Conservation (phyloP, 2,329 filamentous ascomycete species). For the Rhinocladiella similis region DNA sequence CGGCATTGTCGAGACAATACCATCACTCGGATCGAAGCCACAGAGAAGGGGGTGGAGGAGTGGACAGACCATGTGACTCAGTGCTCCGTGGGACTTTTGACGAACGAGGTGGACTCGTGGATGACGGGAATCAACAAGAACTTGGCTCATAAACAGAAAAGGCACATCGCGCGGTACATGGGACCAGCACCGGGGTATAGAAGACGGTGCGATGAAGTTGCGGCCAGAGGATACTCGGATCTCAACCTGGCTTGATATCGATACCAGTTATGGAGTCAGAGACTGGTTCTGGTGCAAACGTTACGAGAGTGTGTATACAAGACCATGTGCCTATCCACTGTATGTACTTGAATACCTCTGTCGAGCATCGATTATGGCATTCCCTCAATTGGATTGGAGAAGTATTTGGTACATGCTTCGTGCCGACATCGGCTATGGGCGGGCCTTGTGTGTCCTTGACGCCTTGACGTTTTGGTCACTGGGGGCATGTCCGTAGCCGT, state of each 20-base stretch:
- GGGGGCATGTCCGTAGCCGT: no score
- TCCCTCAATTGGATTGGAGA: no score
- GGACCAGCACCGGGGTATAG: conserved; percentile 4
- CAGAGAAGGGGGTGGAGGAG: conserved; percentile 39
- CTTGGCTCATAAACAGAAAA: conserved; percentile 46
- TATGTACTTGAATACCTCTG: no score
- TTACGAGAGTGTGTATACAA: no score
- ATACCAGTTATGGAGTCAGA: background rate
- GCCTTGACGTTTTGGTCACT: no score
- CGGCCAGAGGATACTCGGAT: background rate
- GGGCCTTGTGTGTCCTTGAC: no score
- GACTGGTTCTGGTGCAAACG: background rate
- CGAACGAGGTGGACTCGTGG: conserved; percentile 54
- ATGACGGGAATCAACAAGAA: conserved; percentile 59
- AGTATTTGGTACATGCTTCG: no score
- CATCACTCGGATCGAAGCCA: conserved; percentile 54
- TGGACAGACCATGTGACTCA: conserved; percentile 53
- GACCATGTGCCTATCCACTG: no score
- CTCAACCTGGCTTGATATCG: background rate
- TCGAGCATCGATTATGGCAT: no score
- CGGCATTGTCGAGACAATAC: conserved; percentile 46
- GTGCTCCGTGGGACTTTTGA: conserved; percentile 45
- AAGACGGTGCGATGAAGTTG: background rate
- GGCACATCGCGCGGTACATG: conserved; percentile 48
- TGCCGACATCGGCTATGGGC: no score